Evolutionary conservation across 306 rosid genomes (phyloP), one percentile per base, ranked within the genome.

Genomic region (Cucurbita moschata): DNA sequence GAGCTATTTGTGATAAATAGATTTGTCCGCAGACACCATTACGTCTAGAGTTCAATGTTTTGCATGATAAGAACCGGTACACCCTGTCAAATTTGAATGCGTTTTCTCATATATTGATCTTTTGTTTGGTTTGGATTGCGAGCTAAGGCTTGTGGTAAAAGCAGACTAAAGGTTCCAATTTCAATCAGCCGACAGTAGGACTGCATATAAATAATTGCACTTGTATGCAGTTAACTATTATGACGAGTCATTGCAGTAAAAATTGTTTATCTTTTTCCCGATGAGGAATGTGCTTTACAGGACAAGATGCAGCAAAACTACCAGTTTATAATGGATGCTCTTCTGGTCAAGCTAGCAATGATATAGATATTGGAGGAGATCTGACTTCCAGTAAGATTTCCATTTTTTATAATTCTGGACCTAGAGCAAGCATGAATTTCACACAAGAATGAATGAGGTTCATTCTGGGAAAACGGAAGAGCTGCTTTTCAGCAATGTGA

Each of bases 201-300:
- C n/a, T 67, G 55, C 56, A 13, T 47, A 23, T 47, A 6, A 23
- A 26, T 68, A 47, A 47, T 23, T 47, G 3, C 56, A 43, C 56
- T 13, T 68, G 21, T 7, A 46, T 68, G 18, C 6, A 12, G 56
- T 66, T 44, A 47, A 47, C 73, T 23, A 47, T 68, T 46, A 47
- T 23, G 56, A 46, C 15, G 72, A 67, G 72, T 67, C 42, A 44
- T 26, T 12, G 54, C 38, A 44, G 40, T 44, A 19, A 46, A 67
- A 51, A 38, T 49, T 74, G 69, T 55, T 64, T 56, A 69, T 46
- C 55, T 50, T 74, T 74, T 42, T 39, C 30, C 77, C 44, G 51
- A 57, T 6, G 30, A 21, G 77, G 65, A 59, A 60, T 73, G 84
- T 79, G 54, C 67, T 61, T 81, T 78, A 55, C 87, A 84, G 88